Percentiles rank a stretch among this genome's conserved stretches.
phyloP scores from a whole-genome alignment of 129 eudicot genomes.

The Tagetes patula region DNA sequence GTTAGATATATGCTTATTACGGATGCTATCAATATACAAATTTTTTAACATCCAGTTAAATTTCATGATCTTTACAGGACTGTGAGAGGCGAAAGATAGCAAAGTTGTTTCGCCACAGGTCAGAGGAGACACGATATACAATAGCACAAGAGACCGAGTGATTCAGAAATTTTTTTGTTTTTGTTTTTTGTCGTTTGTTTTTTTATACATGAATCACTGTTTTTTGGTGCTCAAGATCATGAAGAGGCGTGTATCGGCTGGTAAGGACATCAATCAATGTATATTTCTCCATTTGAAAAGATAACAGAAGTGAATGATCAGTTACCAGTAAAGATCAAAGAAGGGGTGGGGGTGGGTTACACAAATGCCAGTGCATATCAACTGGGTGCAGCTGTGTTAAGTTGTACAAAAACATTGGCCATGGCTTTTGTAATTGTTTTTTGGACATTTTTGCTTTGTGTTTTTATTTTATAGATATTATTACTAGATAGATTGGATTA shows the following conservation, averaged over 20 bases:
- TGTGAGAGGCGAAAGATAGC: constrained; percentile 96
- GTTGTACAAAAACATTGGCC: constrained; percentile 24
- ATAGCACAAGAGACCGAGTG: constrained; percentile 50
- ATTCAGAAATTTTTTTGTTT: constrained; percentile 17
- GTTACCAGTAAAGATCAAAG: constrained; percentile 28
- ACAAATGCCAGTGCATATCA: constrained; percentile 1
- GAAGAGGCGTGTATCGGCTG: constrained; percentile 19
- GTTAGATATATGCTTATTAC: constrained; percentile 37
- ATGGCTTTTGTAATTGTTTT: constrained; percentile 23
- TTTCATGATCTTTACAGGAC: constrained; percentile 51
- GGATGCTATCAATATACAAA: neutral
- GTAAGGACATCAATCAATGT: constrained; percentile 28
- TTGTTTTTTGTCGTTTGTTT: neutral
- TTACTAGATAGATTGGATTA: constrained; percentile 8
- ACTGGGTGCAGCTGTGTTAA: constrained; percentile 16
- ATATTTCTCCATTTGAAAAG: constrained; percentile 24
- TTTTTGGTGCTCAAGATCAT: constrained; percentile 23
- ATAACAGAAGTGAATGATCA: constrained; percentile 27
- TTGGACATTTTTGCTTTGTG: constrained; percentile 2
- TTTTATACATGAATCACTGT: constrained; percentile 17
- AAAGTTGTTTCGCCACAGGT: constrained; percentile 83
- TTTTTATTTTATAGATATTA: constrained; percentile 26
- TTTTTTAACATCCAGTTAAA: neutral
- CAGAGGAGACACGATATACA: constrained; percentile 61
- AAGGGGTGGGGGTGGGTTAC: neutral